phyloP scores from a whole-genome alignment of 768 basidiomycete species.

The Kwoniella heveanensis region DNA sequence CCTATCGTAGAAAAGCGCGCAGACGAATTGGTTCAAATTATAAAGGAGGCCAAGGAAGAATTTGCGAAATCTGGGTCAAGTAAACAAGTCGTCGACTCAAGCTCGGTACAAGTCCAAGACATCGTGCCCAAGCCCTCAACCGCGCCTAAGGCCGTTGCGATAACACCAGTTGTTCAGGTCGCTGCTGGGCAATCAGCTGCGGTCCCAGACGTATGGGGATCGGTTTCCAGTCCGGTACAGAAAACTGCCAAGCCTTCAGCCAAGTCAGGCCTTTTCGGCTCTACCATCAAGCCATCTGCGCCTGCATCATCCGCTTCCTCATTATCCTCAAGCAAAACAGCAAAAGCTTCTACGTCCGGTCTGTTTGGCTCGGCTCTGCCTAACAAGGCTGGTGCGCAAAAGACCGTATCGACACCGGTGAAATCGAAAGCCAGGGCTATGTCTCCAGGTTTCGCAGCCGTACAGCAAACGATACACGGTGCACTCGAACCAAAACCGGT shows the following conservation, averaged over 20 bases:
- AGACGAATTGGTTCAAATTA: slow-evolving; percentile 34
- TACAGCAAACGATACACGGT: slow-evolving; percentile 14
- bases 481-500: slow-evolving; percentile 8
- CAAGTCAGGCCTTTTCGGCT: slow-evolving; percentile 44
- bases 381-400: slow-evolving; percentile 1
- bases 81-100: not conserved
- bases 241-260: slow-evolving; percentile 19
- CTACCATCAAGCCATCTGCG: slow-evolving; percentile 23
- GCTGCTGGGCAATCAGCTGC: slow-evolving; percentile 50
- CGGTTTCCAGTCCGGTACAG: slow-evolving; percentile 31
- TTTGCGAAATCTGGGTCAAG: slow-evolving; percentile 5
- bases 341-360: slow-evolving; percentile 8
- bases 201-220: slow-evolving; percentile 22
- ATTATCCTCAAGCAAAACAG: slow-evolving; percentile 4
- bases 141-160: not conserved
- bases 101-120: not conserved
- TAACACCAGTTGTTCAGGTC: slow-evolving; percentile 56
- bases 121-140: not conserved
- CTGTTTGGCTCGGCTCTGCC: slow-evolving; percentile 18
- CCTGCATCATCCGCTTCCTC: not conserved
- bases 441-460: slow-evolving; percentile 22
- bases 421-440: not conserved
- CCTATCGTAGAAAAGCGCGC: slow-evolving; percentile 15
- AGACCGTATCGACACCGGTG: not conserved
- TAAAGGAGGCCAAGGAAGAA: slow-evolving; percentile 32